Evolutionary conservation across 2,329 filamentous ascomycete species (phyloP), one percentile per base, ranked within the genome.

Genomic region (Fusarium austroafricanum): DNA sequence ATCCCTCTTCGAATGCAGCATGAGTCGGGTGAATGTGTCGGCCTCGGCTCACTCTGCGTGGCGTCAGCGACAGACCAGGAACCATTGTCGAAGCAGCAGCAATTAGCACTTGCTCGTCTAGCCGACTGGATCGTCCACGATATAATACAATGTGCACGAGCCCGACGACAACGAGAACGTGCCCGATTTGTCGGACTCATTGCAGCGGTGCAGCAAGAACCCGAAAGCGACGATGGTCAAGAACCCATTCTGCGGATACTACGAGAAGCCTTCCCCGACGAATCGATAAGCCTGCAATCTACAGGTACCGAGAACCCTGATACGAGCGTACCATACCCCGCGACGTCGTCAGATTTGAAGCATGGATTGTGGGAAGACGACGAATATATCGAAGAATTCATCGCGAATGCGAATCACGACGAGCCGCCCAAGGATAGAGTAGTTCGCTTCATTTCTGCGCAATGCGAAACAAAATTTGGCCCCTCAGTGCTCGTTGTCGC

Each of bases 291-390:
- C 3, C 63, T 81, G 3, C 70, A 77, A 55, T 62, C 64, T 6
- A 56, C 71, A 8, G 71, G 64, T 9, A 67, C 75, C 20, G 69
- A 68, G 3, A 47, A 61, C 0, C 67, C 81, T 1, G 46, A 67
- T 4, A 51, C 79, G 5, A 68, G 75, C 12, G 71, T 75, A 1
- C 74, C 73, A 4, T 68, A 63, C 0, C 66, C 71, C 0, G 71
- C 83, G 17, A 40, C 64, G 0, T 61, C 74, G 8, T 55, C 65
- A 0, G 75, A 79, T 1, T 46, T 82, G 1, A 74, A 79, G 20
- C 73, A 80, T 7, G 79, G 80, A 0, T 42, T 83, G 0, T 84
- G 82, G 82, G 82, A 84, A 67, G 81, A 83, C 29, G 71, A 71
- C 7, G 76, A 76, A 9, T 74, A 76, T 12, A 76, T 83, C 10